Conservation (phyloP, 331 rosid species). For the Malus hybrid region DNA sequence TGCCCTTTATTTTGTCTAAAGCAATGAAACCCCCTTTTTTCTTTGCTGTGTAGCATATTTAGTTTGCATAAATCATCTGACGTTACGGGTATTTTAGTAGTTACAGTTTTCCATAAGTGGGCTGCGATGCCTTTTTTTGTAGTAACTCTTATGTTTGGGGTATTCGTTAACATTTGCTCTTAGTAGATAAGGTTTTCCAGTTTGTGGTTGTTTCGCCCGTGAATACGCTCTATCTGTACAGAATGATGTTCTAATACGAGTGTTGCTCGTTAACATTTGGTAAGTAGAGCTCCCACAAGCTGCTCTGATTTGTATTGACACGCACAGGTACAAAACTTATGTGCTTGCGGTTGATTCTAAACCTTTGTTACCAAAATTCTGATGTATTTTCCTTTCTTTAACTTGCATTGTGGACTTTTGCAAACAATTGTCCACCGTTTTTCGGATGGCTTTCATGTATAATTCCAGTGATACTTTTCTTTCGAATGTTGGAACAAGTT, state of each 20-base stretch:
- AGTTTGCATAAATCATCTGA: not conserved
- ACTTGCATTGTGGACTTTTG: too few species aligned
- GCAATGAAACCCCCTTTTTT: not conserved
- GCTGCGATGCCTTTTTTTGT: too few species aligned
- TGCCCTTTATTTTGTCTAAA: slow-evolving; percentile 20
- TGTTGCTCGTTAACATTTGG: not conserved
- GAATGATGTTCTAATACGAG: not conserved
- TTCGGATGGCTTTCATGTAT: too few species aligned
- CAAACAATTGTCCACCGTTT: too few species aligned
- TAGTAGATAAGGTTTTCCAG: not conserved
- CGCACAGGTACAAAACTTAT: too few species aligned
- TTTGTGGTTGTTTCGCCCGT: not conserved
- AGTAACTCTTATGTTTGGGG: too few species aligned
- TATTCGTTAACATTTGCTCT: not conserved
- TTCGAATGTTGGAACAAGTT: too few species aligned
- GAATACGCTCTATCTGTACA: not conserved
- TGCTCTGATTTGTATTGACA: too few species aligned
- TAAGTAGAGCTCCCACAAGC: not conserved
- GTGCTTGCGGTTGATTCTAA: too few species aligned
- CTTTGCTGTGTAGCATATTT: not conserved
- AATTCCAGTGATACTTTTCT: too few species aligned
- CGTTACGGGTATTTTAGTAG: not conserved
- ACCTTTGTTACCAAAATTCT: too few species aligned
- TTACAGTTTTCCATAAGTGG: not conserved
- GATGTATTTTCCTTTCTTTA: too few species aligned